Percentiles rank a stretch among this genome's conserved stretches.
Evolutionary conservation across 169 alveolate species (phyloP).

Genomic region (Eimeria falciformis): DNA sequence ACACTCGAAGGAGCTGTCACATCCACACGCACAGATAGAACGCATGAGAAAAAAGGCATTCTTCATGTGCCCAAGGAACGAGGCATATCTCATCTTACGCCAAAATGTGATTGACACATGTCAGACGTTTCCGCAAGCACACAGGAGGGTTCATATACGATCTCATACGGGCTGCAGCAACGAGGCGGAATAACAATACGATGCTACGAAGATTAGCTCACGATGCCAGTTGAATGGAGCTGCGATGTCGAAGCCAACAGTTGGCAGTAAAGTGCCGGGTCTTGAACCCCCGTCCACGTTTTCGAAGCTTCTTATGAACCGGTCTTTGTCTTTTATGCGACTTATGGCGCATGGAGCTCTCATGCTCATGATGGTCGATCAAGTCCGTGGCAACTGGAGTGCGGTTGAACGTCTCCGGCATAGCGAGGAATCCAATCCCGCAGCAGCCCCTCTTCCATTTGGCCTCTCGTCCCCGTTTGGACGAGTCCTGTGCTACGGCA

Average conservation of each 20-base stretch:
- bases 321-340: background rate
- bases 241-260: background rate
- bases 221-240: constrained; percentile 19
- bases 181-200: too few relatives aligned
- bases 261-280: background rate
- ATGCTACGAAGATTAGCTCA: background rate
- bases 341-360: background rate
- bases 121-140: too few relatives aligned
- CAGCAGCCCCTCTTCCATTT: constrained; percentile 12
- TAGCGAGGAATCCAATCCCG: constrained; percentile 9
- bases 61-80: too few relatives aligned
- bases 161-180: too few relatives aligned
- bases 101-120: too few relatives aligned
- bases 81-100: too few relatives aligned
- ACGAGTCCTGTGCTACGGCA: background rate
- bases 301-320: background rate
- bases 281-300: background rate
- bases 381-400: background rate
- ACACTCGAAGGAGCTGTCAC: background rate
- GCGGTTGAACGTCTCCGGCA: constrained; percentile 16
- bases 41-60: background rate
- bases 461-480: background rate
- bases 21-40: background rate
- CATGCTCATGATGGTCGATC: background rate
- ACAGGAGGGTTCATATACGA: too few relatives aligned